Conservation (phyloP, 2,329 filamentous ascomycete genomes). For the Cladobotryum protrusum region DNA sequence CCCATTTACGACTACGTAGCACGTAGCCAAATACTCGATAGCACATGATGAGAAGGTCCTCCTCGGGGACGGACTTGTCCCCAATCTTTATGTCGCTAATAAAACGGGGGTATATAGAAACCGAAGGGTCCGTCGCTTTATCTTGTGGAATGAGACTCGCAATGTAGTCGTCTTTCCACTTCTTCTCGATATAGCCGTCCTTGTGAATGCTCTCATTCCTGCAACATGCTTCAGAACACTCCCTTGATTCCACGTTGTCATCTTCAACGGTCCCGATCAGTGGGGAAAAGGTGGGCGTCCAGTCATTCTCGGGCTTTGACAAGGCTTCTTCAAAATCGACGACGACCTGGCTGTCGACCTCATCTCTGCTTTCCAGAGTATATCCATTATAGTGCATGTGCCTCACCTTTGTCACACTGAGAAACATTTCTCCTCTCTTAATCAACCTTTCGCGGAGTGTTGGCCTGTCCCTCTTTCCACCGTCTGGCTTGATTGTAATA, state of each 20-base stretch:
- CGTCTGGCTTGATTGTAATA: neutral
- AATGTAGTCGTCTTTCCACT: constrained; percentile 3
- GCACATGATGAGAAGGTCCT: constrained; percentile 26
- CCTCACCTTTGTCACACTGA: constrained; percentile 14
- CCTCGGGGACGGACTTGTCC: constrained; percentile 11
- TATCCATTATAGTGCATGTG: constrained; percentile 22
- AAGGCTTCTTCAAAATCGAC: constrained; percentile 11
- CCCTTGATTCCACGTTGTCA: neutral
- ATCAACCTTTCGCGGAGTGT: constrained; percentile 15
- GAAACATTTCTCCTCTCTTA: constrained; percentile 16
- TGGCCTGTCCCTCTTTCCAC: too few species aligned
- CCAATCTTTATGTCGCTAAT: constrained; percentile 3
- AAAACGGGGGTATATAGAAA: neutral
- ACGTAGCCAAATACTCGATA: constrained; percentile 29
- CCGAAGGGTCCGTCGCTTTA: neutral
- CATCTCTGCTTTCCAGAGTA: constrained; percentile 2
- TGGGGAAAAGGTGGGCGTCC: neutral
- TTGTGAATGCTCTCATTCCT: neutral
- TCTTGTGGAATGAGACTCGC: neutral
- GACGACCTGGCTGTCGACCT: constrained; percentile 11
- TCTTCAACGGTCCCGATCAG: neutral
- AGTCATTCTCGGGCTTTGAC: neutral
- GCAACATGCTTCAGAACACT: constrained; percentile 1
- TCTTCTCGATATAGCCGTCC: constrained; percentile 8
- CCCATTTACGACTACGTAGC: constrained; percentile 28